These are phyloP conservation scores for Agarophyton chilense DNA, from an alignment of 23 red algal genomes.

Conservation along the genomic window DNA sequence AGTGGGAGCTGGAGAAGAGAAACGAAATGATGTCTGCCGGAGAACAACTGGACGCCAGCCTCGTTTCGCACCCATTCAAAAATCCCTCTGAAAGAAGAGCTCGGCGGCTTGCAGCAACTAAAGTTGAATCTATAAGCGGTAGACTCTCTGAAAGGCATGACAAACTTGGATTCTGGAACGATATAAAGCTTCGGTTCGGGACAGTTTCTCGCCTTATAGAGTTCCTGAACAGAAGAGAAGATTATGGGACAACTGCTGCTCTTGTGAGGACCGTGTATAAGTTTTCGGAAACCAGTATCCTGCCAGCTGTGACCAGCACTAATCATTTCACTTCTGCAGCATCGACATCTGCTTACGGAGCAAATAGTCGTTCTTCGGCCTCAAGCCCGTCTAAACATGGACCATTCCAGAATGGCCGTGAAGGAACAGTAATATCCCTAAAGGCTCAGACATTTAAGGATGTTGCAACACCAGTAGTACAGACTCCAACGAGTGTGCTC, in stretches of 20 bases:
- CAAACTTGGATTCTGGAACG: neutral
- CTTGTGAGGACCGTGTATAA: conserved; percentile 1
- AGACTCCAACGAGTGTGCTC: neutral
- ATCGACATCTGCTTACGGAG: neutral
- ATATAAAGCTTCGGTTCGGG: neutral
- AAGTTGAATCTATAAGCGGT: neutral
- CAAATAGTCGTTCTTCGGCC: neutral
- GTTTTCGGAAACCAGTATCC: neutral
- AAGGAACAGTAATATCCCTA: neutral
- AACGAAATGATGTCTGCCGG: neutral
- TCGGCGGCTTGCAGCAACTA: neutral
- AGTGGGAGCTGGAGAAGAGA: neutral
- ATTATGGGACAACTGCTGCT: conserved; percentile 3
- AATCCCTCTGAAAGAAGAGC: neutral
- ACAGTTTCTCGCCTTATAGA: neutral
- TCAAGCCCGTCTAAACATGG: neutral
- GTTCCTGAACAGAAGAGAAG: neutral
- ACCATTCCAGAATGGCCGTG: neutral
- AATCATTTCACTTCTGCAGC: neutral
- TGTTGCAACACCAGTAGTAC: neutral
- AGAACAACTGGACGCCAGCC: neutral
- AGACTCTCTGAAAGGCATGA: neutral
- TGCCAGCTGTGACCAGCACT: neutral
- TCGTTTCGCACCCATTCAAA: neutral
- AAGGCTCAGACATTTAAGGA: neutral